Conservation (phyloP, 805 yeast species). For the Starmerella geochares region DNA sequence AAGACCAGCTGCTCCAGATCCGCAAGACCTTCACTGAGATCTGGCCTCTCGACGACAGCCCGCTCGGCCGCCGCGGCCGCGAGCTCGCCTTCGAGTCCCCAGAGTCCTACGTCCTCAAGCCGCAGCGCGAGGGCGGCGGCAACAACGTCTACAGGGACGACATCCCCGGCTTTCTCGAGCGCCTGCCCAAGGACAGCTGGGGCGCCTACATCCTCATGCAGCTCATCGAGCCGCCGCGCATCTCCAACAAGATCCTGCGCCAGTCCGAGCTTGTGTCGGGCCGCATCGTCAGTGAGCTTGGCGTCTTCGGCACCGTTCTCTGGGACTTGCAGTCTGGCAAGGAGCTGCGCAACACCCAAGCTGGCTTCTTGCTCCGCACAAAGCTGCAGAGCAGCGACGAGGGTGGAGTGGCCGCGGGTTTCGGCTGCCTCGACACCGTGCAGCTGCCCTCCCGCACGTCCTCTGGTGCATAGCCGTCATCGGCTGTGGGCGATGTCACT, state of each 20-base stretch:
- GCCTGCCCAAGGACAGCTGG: conserved; percentile 64
- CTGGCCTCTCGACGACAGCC: conserved; percentile 70
- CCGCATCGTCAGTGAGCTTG: conserved; percentile 79
- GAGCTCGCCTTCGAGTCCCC: conserved; percentile 59
- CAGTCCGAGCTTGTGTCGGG: conserved; percentile 54
- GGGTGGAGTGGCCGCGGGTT: conserved; percentile 99
- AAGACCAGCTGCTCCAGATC: conserved; percentile 30
- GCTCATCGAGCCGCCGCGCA: conserved; percentile 66
- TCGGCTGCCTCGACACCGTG: conserved; percentile 78
- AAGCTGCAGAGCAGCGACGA: conserved; percentile 81
- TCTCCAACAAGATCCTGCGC: conserved; percentile 60
- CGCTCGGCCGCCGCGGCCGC: conserved; percentile 52
- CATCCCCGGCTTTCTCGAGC: conserved; percentile 61
- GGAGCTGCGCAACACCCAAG: conserved; percentile 50
- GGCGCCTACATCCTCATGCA: conserved; percentile 90
- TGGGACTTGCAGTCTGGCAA: conserved; percentile 57
- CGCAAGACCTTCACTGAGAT: conserved; percentile 68
- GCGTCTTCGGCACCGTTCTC: conserved; percentile 73
- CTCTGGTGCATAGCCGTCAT: neutral
- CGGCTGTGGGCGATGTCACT: no score
- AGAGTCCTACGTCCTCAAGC: conserved; percentile 72
- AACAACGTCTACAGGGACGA: conserved; percentile 81
- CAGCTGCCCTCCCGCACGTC: conserved; percentile 18
- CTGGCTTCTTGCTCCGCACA: conserved; percentile 83
- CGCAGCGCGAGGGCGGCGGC: conserved; percentile 99